phyloP scores from a whole-genome alignment of 129 eudicot species.

The Chrysanthemum seticuspe region DNA sequence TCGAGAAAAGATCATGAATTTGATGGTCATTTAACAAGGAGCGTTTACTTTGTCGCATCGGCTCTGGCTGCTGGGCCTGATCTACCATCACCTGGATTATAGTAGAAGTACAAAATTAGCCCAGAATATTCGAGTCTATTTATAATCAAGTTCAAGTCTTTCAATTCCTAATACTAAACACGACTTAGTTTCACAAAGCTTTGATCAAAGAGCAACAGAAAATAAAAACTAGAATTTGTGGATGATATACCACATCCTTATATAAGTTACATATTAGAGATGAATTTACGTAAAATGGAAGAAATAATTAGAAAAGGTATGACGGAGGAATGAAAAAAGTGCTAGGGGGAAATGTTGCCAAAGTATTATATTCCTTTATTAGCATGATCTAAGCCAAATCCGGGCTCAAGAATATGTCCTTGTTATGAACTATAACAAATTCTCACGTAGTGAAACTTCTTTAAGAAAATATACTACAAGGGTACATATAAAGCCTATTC shows the following conservation, averaged over 20 bases:
- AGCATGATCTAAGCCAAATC: too few relatives aligned
- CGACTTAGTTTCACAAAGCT: background rate
- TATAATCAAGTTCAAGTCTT: slow-evolving; percentile 6
- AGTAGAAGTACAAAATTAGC: slow-evolving; percentile 14
- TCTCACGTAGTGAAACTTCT: background rate
- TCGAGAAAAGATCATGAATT: background rate
- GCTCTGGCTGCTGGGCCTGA: slow-evolving; percentile 56
- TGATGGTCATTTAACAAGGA: background rate
- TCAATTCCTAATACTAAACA: slow-evolving; percentile 2
- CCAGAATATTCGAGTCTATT: slow-evolving; percentile 13
- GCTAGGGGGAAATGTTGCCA: background rate
- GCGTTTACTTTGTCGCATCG: slow-evolving; percentile 93
- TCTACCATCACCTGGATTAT: slow-evolving; percentile 64
- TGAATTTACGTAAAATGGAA: background rate
- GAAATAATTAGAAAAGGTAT: slow-evolving; percentile 5
- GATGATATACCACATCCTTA: background rate
- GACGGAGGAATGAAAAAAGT: background rate
- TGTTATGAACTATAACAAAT: background rate
- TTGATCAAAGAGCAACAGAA: background rate
- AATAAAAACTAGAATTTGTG: background rate
- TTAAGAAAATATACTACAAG: background rate
- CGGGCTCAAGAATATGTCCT: background rate
- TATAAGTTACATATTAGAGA: background rate
- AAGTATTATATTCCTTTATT: too few relatives aligned
- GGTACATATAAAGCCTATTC: background rate